A percentile compares a stretch with the other conserved stretches of the same genome.
phyloP scores from a whole-genome alignment of 2,329 filamentous ascomycete species.

The Pyrenophora graminea region DNA sequence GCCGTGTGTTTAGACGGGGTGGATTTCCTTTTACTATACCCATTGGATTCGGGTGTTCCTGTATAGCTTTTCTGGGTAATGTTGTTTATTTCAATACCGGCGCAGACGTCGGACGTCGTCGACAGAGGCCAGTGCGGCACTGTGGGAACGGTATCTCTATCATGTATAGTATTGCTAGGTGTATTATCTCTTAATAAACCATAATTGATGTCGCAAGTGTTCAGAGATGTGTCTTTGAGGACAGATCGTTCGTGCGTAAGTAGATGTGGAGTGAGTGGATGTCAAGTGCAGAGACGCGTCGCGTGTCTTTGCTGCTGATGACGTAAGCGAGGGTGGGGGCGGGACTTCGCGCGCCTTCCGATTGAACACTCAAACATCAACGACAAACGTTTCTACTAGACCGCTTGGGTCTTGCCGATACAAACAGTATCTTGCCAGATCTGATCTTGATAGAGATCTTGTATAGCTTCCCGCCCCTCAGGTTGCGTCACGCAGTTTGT shows the following conservation, averaged over 20 bases:
- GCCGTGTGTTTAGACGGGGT: not conserved
- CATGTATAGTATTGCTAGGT: not conserved
- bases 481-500: no score
- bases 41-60: no score
- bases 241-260: not conserved
- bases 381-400: no score
- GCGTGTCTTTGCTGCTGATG: not conserved
- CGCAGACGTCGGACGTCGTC: not conserved
- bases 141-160: conserved; percentile 1
- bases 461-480: no score
- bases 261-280: no score
- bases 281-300: not conserved
- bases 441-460: no score
- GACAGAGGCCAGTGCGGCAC: not conserved
- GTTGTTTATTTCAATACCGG: no score
- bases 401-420: no score
- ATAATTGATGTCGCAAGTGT: not conserved
- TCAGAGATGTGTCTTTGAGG: not conserved
- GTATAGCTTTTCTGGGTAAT: no score
- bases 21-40: not conserved
- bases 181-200: not conserved
- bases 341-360: no score
- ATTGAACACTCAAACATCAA: no score
- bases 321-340: not conserved
- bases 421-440: no score